Conservation (phyloP, 2,329 filamentous ascomycete species). For the Fusarium armeniacum region DNA sequence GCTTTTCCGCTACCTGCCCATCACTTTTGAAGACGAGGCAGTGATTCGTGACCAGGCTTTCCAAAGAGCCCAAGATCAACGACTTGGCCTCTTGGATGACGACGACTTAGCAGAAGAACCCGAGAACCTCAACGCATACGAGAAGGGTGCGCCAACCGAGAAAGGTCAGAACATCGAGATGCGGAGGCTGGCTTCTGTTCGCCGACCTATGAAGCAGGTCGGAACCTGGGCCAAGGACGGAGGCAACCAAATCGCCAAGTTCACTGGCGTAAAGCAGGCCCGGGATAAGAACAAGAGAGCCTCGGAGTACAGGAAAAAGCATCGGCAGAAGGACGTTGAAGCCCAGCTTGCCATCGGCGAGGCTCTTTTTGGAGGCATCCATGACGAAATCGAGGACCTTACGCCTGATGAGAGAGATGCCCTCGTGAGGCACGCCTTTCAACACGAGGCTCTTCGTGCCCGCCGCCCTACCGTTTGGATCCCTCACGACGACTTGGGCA, state of each 20-base stretch:
- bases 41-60: conserved; percentile 92
- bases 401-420: conserved; percentile 90
- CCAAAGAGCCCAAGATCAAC: conserved; percentile 79
- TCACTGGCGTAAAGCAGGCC: conserved; percentile 49
- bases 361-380: conserved; percentile 86
- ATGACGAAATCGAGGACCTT: conserved; percentile 95
- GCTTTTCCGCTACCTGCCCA: conserved; percentile 88
- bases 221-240: conserved; percentile 59
- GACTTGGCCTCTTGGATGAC: conserved; percentile 72
- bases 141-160: conserved; percentile 48
- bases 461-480: conserved; percentile 93
- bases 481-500: conserved; percentile 87
- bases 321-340: conserved; percentile 74
- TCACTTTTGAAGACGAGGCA: conserved; percentile 95
- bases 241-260: conserved; percentile 64
- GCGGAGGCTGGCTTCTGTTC: conserved; percentile 56
- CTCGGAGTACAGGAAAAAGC: conserved; percentile 62
- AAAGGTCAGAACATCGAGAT: conserved; percentile 58
- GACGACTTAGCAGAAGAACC: conserved; percentile 63
- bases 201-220: conserved; percentile 63
- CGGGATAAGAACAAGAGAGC: conserved; percentile 55
- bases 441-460: conserved; percentile 88
- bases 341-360: conserved; percentile 80
- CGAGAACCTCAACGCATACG: conserved; percentile 57
- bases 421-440: conserved; percentile 88